Base-by-base conservation (phyloP, 2,329 filamentous ascomycete species). In the Diplocarpon rosae region DNA sequence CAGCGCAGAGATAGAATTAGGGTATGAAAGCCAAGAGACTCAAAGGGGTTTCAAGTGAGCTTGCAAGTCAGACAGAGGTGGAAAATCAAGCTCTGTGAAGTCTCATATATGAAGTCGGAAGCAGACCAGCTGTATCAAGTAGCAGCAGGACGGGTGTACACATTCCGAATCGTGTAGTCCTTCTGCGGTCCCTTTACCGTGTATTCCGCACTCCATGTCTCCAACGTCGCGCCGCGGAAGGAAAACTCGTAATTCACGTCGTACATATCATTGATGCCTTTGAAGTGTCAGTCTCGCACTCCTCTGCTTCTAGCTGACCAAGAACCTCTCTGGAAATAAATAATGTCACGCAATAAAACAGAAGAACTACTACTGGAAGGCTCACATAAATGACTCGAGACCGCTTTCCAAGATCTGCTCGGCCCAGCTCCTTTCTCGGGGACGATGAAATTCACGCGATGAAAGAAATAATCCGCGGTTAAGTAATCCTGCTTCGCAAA, bases 401-500 rank as follows among this genome's bases (percentile, higher is more conserved):
- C 77, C 0, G 82, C 83, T 34, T 66, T 63, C 77, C 81, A 85
- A 9, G 43, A 46, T 51, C 13, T 59, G 48, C 2, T 37, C 14
- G 15, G 42, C 15, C n/a, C n/a, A 12, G 31, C 38, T 15, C 16
- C 20, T 14, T 32, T 13, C 17, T 37, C 30, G 65, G 8, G 66
- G 52, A 16, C 66, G 47, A 52, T 17, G 17, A 88, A 84, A 46
- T 81, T 72, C n/a, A 88, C 65, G 50, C 80, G 73, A 55, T 88
- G 83, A 61, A 89, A 90, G 15, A 88, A 65, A 51, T 87, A 83
- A 57, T 87, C 83, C 0, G 80, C 78, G 12, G 70, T 70, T 43
- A 68, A 67, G 13, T 69, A 63, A 51, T 85, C 78, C 1, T 73
- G 69, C 51, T 78, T 77, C 32, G 77, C 77, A 54, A 88, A 88